Evolutionary conservation across 495 filamentous ascomycete genomes (phyloP).

Genomic region (Aspergillus steynii): DNA sequence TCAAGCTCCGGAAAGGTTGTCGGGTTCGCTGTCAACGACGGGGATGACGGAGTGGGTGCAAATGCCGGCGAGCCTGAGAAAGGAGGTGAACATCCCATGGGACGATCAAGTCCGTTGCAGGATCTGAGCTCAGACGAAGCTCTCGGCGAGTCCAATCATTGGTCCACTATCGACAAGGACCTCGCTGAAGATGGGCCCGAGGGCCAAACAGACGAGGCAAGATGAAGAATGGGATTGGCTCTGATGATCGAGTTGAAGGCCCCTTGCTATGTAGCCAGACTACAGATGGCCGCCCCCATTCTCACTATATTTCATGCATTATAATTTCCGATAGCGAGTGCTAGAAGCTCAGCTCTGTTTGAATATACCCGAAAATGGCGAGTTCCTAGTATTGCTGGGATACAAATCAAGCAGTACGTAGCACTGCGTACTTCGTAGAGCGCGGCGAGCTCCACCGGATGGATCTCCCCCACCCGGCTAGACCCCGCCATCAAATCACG

Average conservation of each 20-base stretch:
- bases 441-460: no score
- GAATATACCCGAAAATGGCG: slow-evolving; percentile 1
- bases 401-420: no score
- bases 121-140: slow-evolving; percentile 37
- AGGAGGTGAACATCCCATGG: slow-evolving; percentile 7
- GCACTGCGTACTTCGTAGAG: neutral
- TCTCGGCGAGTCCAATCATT: slow-evolving; percentile 38
- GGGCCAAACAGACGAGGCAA: slow-evolving; percentile 10
- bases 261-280: neutral
- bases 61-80: slow-evolving; percentile 15
- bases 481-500: slow-evolving; percentile 12
- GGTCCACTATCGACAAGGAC: slow-evolving; percentile 38
- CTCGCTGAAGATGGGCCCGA: slow-evolving; percentile 15
- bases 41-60: slow-evolving; percentile 13
- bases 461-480: slow-evolving; percentile 7
- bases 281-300: neutral
- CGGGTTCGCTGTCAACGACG: slow-evolving; percentile 63
- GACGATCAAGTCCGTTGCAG: slow-evolving; percentile 27
- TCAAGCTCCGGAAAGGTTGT: slow-evolving; percentile 62
- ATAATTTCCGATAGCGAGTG: neutral
- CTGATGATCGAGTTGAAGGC: neutral
- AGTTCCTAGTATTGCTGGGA: no score
- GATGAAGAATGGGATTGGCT: neutral
- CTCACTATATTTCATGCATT: slow-evolving; percentile 7
- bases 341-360: neutral